Evolutionary conservation across 164 flowering plant species (phyloP), one percentile per base, ranked within the genome.

Genomic region (Brasenia schreberi): DNA sequence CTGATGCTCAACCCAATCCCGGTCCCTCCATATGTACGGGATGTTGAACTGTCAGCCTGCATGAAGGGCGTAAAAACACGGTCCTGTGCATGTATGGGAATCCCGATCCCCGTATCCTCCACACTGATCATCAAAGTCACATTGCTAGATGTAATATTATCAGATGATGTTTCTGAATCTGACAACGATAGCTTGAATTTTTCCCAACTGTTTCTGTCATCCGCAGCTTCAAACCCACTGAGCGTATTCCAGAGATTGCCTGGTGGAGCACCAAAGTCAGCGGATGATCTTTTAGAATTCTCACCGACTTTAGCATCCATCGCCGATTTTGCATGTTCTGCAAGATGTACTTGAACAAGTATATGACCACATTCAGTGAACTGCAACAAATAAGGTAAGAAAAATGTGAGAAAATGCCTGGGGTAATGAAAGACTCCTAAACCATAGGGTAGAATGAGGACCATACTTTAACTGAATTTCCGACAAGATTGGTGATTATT

Each of bases 41-140:
- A 92, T 49, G 96, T 89, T 27, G 98, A 90, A 74, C 96, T 92
- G 68, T 92, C 98, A 23, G 93, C 98, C 75, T 92, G 98, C 96
- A 92, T 83, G 73, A 92, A 92, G 23, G 98, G 98, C 59, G 77
- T 92, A 76, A 89, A 92, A 66, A 92, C 84, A 27, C 86, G 83
- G 10, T 83, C 85, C 67, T 92, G 98, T 4, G 91, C 91, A 43
- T 45, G 71, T 62, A 81, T 69, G 14, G 96, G 93, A 42, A 92
- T 92, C 49, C 98, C 98, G 60, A 83, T 87, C 45, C 98, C 98
- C 6, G 98, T 92, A 77, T 92, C 98, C 73, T 92, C 98, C 64
- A 92, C 93, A 68, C 75, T 79, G 6, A 92, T 82, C 81, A 81
- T 81, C 68, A 92, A 68, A 49, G 80, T 75, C 12, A 90, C 89